Evolutionary conservation across 305 asterid genomes (phyloP).

Genomic region (Fraxinus xanthoxyloides): DNA sequence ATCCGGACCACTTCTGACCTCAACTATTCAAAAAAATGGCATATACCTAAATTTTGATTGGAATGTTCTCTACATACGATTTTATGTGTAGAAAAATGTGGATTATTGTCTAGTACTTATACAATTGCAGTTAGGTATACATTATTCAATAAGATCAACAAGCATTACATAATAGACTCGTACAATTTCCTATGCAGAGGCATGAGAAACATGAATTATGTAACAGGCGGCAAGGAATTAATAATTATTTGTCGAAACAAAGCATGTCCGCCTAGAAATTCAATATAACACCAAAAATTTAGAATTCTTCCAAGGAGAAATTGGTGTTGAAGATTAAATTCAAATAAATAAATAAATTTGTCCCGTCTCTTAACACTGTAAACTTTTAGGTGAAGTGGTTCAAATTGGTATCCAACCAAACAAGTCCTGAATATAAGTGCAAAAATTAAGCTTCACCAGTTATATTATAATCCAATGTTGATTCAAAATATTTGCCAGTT

Average conservation of each 20-base stretch:
- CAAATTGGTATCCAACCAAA: neutral
- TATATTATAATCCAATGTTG: neutral
- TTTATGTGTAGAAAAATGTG: neutral
- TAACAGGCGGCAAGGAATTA: neutral
- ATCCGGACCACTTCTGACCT: constrained; percentile 41
- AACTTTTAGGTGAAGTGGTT: neutral
- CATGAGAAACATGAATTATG: neutral
- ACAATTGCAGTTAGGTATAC: neutral
- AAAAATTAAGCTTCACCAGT: neutral
- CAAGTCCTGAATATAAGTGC: neutral
- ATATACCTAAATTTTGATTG: too few relatives aligned
- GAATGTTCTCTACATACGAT: too few relatives aligned
- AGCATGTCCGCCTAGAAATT: neutral
- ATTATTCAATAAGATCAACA: neutral
- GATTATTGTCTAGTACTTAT: neutral
- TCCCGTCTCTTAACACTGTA: neutral
- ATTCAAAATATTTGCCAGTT: neutral
- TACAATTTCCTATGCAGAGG: neutral
- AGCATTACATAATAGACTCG: neutral
- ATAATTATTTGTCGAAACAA: neutral
- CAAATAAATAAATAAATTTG: neutral
- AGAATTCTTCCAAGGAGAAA: neutral
- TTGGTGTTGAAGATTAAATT: neutral
- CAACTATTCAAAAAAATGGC: too few relatives aligned
- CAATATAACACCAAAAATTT: neutral